Conservation (phyloP, 345 rosid species). For the Linum usitatissimum region DNA sequence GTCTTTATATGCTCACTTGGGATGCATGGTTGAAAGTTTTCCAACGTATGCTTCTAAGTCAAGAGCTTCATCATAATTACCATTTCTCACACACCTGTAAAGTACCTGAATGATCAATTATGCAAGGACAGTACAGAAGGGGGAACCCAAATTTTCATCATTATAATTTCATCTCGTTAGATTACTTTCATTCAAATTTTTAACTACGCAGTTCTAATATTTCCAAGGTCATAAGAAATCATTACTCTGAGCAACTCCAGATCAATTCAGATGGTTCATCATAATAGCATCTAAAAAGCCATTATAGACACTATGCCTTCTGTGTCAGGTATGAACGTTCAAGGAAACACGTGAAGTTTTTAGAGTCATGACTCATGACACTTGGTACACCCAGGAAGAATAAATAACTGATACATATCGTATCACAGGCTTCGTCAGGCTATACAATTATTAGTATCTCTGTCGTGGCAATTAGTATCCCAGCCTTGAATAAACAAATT, state of each 20-base stretch:
- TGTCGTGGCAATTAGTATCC: neutral
- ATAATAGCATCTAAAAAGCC: no score
- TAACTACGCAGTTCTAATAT: neutral
- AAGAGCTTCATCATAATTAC: conserved; percentile 95
- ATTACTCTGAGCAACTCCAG: no score
- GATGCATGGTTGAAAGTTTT: conserved; percentile 91
- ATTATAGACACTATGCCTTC: no score
- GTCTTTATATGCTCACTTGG: conserved; percentile 55
- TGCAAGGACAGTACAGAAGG: neutral
- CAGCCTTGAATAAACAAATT: neutral
- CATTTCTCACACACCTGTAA: conserved; percentile 87
- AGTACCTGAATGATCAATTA: conserved; percentile 11
- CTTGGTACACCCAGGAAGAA: neutral
- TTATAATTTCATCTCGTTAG: neutral
- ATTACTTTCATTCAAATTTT: no score
- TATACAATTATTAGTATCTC: conserved; percentile 1
- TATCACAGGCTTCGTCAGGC: neutral
- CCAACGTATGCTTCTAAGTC: conserved; percentile 87
- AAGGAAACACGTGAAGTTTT: conserved; percentile 4
- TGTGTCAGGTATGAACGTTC: no score
- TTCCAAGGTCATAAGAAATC: no score
- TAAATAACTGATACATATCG: neutral
- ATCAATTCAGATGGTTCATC: no score
- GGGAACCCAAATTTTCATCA: neutral
- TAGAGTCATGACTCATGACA: neutral